Evolutionary conservation across 306 rosid genomes (phyloP), one percentile per base, ranked within the genome.

Genomic region (Abrus pulchellus): DNA sequence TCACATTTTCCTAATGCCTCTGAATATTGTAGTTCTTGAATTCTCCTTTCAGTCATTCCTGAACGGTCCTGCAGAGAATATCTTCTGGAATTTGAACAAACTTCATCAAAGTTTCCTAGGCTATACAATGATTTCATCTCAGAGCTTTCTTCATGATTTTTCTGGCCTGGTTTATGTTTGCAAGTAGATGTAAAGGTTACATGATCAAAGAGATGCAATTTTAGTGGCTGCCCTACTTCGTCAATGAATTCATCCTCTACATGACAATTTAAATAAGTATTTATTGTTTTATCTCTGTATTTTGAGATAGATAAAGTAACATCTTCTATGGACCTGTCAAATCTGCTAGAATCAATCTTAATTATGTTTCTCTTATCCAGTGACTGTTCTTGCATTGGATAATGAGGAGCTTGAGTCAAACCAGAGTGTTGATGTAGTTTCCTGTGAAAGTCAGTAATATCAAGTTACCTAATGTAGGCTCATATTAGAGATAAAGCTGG

Each of bases 1-100:
- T 88, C 85, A 64, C 87, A 76, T 55, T 84, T 87, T 84, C 79
- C 89, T 44, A 83, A 84, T 85, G 82, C 86, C 81, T 84, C 83
- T 81, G 89, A 70, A 80, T 83, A 83, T 57, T 89, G 75, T 40
- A 86, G 77, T 64, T 80, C 83, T 65, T 89, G 81, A 36, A 79
- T 84, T 67, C 82, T 84, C 61, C 61, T 83, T 83, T 86, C 85
- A 48, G 80, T 61, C 50, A 79, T 52, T 62, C 80, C 84, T 77
- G 83, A 34, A 48, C 85, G 45, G 41, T 86, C 90, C 14, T 72
- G 80, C 63, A 85, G 70, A 66, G 87, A 85, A 70, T 87, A 76
- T 75, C 83, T 83, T 84, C 68, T 61, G 53, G 89, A 87, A 61
- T 57, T 72, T 68, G 81, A 57, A 86, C 71, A 64, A 57, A 72